A percentile compares a stretch with the other conserved stretches of the same genome.
Evolutionary conservation across 768 basidiomycete species (phyloP).

Genomic region (Hirschioporus abietinus): DNA sequence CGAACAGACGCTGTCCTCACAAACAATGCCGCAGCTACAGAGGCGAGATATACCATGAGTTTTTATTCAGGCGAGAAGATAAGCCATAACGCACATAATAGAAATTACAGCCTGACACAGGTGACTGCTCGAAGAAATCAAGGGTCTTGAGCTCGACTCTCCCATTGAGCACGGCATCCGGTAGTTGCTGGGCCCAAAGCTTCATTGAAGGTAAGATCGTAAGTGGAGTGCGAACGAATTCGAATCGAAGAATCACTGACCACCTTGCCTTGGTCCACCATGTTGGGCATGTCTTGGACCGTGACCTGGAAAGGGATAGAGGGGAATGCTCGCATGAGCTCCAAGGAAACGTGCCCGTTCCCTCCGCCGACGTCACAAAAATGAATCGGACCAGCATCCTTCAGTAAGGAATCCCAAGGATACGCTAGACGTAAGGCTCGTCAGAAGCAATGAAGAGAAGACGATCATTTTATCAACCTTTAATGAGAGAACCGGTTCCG

Average conservation of each 20-base stretch:
- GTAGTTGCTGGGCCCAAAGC: constrained; percentile 29
- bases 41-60: too few species aligned
- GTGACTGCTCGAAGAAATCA: constrained; percentile 34
- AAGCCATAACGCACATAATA: constrained; percentile 32
- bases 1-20: constrained; percentile 18
- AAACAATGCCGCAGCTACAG: constrained; percentile 31
- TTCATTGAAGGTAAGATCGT: not conserved
- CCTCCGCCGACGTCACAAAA: constrained; percentile 12
- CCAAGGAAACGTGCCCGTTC: constrained; percentile 10
- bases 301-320: constrained; percentile 5
- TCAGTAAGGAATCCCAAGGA: not conserved
- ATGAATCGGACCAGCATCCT: not conserved
- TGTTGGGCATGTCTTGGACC: constrained; percentile 11
- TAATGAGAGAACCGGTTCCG: not conserved
- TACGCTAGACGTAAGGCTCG: not conserved
- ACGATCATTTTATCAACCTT: not conserved
- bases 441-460: not conserved
- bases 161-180: constrained; percentile 30
- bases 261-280: constrained; percentile 8
- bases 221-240: not conserved
- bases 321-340: constrained; percentile 6
- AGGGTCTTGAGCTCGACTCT: constrained; percentile 32
- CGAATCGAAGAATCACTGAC: not conserved
- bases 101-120: constrained; percentile 30
- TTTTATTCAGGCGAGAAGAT: too few species aligned